Percentiles rank a stretch among this genome's conserved stretches.
phyloP scores from a whole-genome alignment of 352 stramenopile genomes.

The Discostella stelligera region DNA sequence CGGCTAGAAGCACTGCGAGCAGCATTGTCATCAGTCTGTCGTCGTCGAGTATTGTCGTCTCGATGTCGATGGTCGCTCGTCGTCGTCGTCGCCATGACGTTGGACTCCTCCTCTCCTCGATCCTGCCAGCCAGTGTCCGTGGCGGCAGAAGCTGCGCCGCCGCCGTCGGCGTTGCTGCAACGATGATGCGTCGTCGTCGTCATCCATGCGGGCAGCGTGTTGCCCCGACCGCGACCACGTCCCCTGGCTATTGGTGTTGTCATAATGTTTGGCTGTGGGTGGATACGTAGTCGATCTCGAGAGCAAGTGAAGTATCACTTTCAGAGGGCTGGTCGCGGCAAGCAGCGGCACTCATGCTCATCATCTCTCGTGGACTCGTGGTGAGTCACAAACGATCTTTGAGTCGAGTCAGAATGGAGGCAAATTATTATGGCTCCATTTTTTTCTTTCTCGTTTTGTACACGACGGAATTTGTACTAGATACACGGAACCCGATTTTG shows the following conservation, averaged over 20 bases:
- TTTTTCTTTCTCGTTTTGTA: no score
- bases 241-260: conserved; percentile 16
- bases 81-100: not conserved
- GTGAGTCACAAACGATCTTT: no score
- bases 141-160: not conserved
- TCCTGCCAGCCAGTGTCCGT: not conserved
- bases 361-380: no score
- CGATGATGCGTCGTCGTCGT: no score
- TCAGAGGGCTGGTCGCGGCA: no score
- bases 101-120: not conserved
- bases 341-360: no score
- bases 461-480: no score
- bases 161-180: not conserved
- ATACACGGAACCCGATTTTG: no score
- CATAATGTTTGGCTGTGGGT: not conserved
- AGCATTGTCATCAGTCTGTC: not conserved
- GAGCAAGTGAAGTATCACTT: no score
- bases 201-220: conserved; percentile 70
- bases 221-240: conserved; percentile 51
- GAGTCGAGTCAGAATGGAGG: no score
- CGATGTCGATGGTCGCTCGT: not conserved
- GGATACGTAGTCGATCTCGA: no score
- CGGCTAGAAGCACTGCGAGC: not conserved
- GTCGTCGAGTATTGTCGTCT: not conserved
- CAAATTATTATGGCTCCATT: no score